Evolutionary conservation across 805 yeast species (phyloP), one percentile per base, ranked within the genome.

Genomic region (Nakazawaea pomicola): DNA sequence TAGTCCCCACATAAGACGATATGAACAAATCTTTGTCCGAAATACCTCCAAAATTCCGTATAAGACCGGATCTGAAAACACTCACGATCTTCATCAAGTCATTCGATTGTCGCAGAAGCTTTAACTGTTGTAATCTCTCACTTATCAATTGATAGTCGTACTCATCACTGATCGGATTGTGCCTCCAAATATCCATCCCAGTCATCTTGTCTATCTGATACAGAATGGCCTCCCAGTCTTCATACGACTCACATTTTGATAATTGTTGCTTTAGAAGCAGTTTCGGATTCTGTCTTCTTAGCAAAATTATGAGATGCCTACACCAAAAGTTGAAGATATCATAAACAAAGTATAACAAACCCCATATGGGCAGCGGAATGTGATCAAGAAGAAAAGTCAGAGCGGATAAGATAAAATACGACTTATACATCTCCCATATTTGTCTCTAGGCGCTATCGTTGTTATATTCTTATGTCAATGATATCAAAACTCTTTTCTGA

Each of bases 11-110:
- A 51, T 86, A 83, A 0, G 95, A 76, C 43, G 88, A 79, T 41
- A 83, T 83, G 65, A 85, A 91, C 33, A 93, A 64, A 40, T 80
- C 74, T 48, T 82, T 79, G 49, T 83, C 85, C 1, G 95, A 75
- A 4, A 93, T 87, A 1, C 95, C 95, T 6, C 95, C 98, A 64
- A 91, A 85, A 56, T 93, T 93, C 30, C 99, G 65, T 27, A 93
- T 65, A 53, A 89, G 72, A 0, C 96, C 95, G 0, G 95, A 83
- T 30, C 96, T 64, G 34, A 91, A 70, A 29, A 83, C 64, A 16
- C 83, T 78, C 62, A 83, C 71, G 15, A 89, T 64, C 25, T 68
- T 62, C 16, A 68, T 69, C 2, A 78, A 65, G 56, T 89, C 87
- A 11, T 70, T 70, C 6, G 67, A 65, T 20, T 68, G 64, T 36